Evolutionary conservation across 257 asterid genomes (phyloP), one percentile per base, ranked within the genome.

Genomic region (Solanum piurae): DNA sequence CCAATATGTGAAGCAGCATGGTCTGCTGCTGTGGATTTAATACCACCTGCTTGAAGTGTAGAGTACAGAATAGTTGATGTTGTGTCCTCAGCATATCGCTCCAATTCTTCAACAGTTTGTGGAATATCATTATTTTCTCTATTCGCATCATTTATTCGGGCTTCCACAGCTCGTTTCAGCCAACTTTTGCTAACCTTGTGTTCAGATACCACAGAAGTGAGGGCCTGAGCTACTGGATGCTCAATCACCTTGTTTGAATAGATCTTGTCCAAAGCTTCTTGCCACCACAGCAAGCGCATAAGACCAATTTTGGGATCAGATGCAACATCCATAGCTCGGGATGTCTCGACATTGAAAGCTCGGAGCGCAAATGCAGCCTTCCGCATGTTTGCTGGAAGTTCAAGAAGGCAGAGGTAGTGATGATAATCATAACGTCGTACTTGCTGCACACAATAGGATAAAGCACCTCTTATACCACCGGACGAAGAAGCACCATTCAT

Each of bases 1-100:
- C 99, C 99, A 12, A 97, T 92, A 87, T 97, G 99, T 12, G 99
- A 97, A 13, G 98, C 99, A 62, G 98, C 98, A 68, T 97, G 99
- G 86, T 97, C 99, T 0, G 99, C 99, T 12, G 90, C 82, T 2
- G 98, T 91, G 42, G 98, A 97, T 44, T 58, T 90, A 27, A 97
- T 92, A 42, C 98, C 98, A 55, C 98, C 97, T 1, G 98, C 93
- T 90, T 95, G 94, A 77, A 97, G 98, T 3, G 98, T 97, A 13
- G 98, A 93, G 92, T 97, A 97, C 88, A 97, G 83, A 88, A 97
- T 90, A 21, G 98, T 95, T 1, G 99, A 95, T 37, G 90, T 75
- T 2, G 99, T 95, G 91, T 97, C 98, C 91, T 97, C 99, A 1
- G 98, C 95, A 84, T 97, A 97, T 62, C 84, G 83, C 91, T 97